A percentile compares a stretch with the other conserved stretches of the same genome.
These are phyloP conservation scores for Withania somnifera DNA, from an alignment of 305 asterid species.

Conservation along the genomic window DNA sequence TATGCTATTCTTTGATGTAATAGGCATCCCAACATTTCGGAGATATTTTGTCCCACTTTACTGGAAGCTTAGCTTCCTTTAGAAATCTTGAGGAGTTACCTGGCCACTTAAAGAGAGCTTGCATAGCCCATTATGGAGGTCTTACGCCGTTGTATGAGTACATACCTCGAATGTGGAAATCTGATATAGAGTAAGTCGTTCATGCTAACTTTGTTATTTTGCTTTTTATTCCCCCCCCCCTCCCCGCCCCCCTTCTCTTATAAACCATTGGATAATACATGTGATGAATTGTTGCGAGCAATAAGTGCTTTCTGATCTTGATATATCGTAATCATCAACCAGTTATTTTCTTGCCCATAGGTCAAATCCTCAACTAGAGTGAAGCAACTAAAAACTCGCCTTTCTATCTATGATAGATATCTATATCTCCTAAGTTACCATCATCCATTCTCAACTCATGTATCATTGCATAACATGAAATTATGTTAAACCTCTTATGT, in stretches of 20 bases:
- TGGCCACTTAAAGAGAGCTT: constrained; percentile 63
- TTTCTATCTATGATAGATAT: neutral
- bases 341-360: neutral
- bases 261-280: neutral
- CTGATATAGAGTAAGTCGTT: constrained; percentile 61
- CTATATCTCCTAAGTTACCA: neutral
- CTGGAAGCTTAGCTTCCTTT: constrained; percentile 62
- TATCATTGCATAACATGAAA: neutral
- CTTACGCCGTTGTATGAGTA: constrained; percentile 68
- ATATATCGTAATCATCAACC: neutral
- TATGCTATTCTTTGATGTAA: neutral
- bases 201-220: neutral
- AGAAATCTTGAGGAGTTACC: constrained; percentile 47
- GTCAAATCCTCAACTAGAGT: neutral
- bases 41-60: constrained; percentile 71
- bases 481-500: neutral
- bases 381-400: neutral
- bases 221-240: neutral
- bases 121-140: constrained; percentile 63
- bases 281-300: neutral
- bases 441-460: neutral
- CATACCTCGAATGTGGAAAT: constrained; percentile 75
- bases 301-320: neutral
- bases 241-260: neutral
- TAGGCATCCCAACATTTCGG: constrained; percentile 96